Evolutionary conservation across 2,329 filamentous ascomycete species (phyloP).

Genomic region (Colletotrichum theobromicola): DNA sequence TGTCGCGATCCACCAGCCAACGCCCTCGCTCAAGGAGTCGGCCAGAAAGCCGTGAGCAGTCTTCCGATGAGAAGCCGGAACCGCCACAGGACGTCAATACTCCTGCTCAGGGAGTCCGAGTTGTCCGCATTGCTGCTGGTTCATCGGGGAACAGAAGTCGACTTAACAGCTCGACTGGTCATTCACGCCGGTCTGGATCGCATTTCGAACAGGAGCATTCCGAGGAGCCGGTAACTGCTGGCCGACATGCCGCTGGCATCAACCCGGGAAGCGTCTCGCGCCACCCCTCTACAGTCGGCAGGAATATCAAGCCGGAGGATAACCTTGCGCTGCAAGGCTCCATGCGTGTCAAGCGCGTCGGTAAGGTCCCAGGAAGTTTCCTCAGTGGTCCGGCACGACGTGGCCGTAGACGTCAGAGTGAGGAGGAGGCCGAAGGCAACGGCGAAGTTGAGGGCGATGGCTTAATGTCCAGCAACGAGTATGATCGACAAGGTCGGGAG

Average conservation of each 20-base stretch:
- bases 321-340: constrained; percentile 73
- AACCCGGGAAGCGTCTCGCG: constrained; percentile 60
- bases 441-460: constrained; percentile 49
- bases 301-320: constrained; percentile 60
- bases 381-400: constrained; percentile 80
- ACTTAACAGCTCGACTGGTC: constrained; percentile 37
- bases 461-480: constrained; percentile 44
- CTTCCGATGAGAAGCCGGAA: constrained; percentile 43
- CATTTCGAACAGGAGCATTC: constrained; percentile 52
- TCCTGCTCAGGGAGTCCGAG: constrained; percentile 54
- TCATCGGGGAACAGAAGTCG: constrained; percentile 52
- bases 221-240: constrained; percentile 55
- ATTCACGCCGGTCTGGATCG: constrained; percentile 40
- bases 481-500: constrained; percentile 43
- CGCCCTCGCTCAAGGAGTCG: constrained; percentile 39
- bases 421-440: constrained; percentile 63
- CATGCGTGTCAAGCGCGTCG: constrained; percentile 78
- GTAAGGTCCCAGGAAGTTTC: constrained; percentile 77
- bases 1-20: constrained; percentile 40
- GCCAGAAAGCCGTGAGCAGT: constrained; percentile 45
- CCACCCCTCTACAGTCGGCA: constrained; percentile 54
- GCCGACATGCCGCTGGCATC: constrained; percentile 50
- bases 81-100: constrained; percentile 54
- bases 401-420: constrained; percentile 71
- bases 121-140: constrained; percentile 59